Evolutionary conservation across 2,329 filamentous ascomycete species (phyloP).

Genomic region (Cylindrodendrum hubeiense): DNA sequence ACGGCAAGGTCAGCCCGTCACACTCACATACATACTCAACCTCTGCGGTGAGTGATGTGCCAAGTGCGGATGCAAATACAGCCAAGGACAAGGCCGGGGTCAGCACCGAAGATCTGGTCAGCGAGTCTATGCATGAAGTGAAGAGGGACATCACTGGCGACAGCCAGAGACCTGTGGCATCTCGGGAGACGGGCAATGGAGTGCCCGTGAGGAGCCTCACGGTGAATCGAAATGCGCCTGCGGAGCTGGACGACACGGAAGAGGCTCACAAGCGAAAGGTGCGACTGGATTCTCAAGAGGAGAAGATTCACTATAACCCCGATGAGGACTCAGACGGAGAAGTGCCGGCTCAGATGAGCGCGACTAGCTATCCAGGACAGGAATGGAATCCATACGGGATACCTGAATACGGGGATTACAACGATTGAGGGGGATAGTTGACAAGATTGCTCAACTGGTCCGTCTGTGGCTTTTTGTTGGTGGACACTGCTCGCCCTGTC

Average conservation of each 20-base stretch:
- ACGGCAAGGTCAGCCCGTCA: conserved; percentile 28
- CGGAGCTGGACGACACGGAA: conserved; percentile 56
- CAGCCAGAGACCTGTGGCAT: background rate
- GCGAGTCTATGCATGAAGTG: background rate
- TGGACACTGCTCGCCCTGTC: background rate
- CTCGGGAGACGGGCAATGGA: conserved; percentile 10
- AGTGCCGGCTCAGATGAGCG: conserved; percentile 68
- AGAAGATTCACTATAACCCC: conserved; percentile 63
- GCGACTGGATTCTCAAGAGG: conserved; percentile 61
- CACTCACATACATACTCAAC: conserved; percentile 24
- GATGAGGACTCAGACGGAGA: conserved; percentile 49
- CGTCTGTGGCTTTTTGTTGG: background rate
- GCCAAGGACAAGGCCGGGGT: conserved; percentile 2
- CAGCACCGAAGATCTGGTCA: background rate
- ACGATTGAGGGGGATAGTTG: conserved; percentile 26
- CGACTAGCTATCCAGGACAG: conserved; percentile 77
- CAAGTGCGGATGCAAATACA: background rate
- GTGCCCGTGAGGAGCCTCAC: conserved; percentile 8
- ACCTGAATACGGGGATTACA: conserved; percentile 46
- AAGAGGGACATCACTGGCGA: background rate
- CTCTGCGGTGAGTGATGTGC: conserved; percentile 24
- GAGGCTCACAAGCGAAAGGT: conserved; percentile 60
- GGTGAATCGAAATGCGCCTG: conserved; percentile 38
- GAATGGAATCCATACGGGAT: conserved; percentile 73
- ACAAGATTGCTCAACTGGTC: background rate